phyloP scores from a whole-genome alignment of 257 asterid genomes.

The Scutellaria barbata region DNA sequence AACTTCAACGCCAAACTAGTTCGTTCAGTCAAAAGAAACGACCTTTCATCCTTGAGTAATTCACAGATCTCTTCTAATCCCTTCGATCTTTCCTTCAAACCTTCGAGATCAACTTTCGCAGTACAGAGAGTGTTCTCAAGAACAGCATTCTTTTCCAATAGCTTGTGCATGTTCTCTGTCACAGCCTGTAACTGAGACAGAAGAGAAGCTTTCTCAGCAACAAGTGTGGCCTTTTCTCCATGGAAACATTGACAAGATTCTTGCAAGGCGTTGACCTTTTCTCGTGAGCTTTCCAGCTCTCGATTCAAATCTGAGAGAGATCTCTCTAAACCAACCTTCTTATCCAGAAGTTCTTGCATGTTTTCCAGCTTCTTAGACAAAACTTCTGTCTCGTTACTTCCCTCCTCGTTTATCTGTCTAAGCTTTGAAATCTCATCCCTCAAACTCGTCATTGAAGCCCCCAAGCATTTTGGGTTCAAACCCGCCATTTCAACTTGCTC shows the following conservation, averaged over 20 bases:
- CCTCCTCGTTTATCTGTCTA: conserved; percentile 53
- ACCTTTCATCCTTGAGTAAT: conserved; percentile 73
- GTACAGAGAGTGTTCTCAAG: conserved; percentile 74
- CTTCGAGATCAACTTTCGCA: conserved; percentile 88
- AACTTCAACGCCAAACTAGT: conserved; percentile 55
- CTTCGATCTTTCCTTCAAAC: conserved; percentile 87
- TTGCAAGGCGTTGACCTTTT: conserved; percentile 51
- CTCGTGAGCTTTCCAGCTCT: conserved; percentile 64
- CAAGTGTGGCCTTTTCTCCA: conserved; percentile 71
- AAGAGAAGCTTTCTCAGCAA: conserved; percentile 73
- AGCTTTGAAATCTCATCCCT: conserved; percentile 65
- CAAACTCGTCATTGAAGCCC: conserved; percentile 55
- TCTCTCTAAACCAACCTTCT: conserved; percentile 54
- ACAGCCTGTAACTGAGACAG: conserved; percentile 73
- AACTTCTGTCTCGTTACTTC: conserved; percentile 52
- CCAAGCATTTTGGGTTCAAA: conserved; percentile 52
- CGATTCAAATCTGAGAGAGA: conserved; percentile 54
- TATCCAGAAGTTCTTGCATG: conserved; percentile 57
- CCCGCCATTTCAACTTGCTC: conserved; percentile 74
- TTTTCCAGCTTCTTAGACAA: conserved; percentile 62
- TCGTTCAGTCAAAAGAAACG: conserved; percentile 71
- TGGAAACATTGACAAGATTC: conserved; percentile 59
- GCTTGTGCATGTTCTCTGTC: conserved; percentile 77
- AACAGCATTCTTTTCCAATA: conserved; percentile 73
- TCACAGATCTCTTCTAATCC: conserved; percentile 81